Evolutionary conservation across 306 rosid species (phyloP), one percentile per base, ranked within the genome.

Genomic region (Datisca glomerata): DNA sequence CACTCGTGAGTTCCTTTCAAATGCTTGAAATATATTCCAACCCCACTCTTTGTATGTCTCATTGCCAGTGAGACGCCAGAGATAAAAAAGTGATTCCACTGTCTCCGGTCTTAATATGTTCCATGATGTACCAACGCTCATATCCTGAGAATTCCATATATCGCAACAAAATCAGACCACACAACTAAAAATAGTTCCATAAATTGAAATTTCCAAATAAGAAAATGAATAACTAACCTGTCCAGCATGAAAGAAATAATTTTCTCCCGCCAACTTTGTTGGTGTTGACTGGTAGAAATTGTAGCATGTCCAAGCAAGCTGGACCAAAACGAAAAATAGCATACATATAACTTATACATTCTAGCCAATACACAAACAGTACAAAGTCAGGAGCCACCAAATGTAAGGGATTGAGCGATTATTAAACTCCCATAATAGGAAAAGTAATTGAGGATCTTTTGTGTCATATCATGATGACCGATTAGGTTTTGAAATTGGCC

Each of bases 261-360:
- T 91, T 66, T 91, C 98, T 58, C 98, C 98, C 5, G 98, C 96
- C 73, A 91, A 75, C 72, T 91, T 91, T 27, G 98, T 75, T 19
- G 96, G 87, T 39, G 96, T 85, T 20, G 86, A 78, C 71, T 91
- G 96, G 62, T 85, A 91, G 76, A 91, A 91, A 57, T 91, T 91
- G 62, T 91, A 91, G 70, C 98, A 91, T 44, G 98, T 91, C 98
- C 98, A 91, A 52, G 98, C 98, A 75, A 91, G 92, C 98, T 91
- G 75, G 8, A 53, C 55, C 23, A 18, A 18, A 41, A 29, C 16
- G 48, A 47, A 55, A 60, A 49, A 35, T 53, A 49, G n/a, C n/a
- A n/a, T n/a, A n/a, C n/a, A n/a, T n/a, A n/a, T n/a, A n/a, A n/a
- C n/a, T n/a, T 14, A 34, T n/a, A 25, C 24, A 21, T 45, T 27